These are phyloP conservation scores for Eimeria nieschulzi DNA, from an alignment of 169 alveolate genomes.

Conservation along the genomic window DNA sequence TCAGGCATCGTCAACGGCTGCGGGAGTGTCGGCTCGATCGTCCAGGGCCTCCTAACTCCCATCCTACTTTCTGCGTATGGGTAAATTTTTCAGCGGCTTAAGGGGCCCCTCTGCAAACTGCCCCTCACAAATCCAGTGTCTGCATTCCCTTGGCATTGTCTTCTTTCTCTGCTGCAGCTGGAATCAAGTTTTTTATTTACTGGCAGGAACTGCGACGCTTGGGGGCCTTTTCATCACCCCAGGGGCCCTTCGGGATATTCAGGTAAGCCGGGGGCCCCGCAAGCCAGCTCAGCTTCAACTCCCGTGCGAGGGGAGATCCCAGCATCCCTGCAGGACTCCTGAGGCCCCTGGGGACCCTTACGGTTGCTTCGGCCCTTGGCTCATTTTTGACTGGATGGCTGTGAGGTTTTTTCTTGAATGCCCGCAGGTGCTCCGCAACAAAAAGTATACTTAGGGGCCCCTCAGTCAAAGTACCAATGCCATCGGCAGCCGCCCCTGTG, in stretches of 20 bases:
- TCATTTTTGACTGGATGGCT: background rate
- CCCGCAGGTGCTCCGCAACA: no score
- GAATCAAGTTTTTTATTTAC: background rate
- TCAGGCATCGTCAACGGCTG: slow-evolving; percentile 80
- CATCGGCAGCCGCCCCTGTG: no score
- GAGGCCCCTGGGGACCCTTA: background rate
- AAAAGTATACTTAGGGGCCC: no score
- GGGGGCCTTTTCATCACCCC: slow-evolving; percentile 22
- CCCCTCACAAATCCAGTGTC: background rate
- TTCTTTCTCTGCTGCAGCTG: slow-evolving; percentile 17
- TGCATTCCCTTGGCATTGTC: background rate
- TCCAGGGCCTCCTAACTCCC: slow-evolving; percentile 80
- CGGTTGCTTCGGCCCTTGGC: background rate
- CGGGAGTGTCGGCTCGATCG: slow-evolving; percentile 80
- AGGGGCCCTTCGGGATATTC: background rate
- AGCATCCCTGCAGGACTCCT: no score
- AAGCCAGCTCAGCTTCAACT: background rate
- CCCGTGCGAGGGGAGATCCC: no score
- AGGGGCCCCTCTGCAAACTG: background rate
- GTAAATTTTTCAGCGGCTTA: slow-evolving; percentile 31
- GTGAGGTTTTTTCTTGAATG: no score
- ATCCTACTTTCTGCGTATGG: slow-evolving; percentile 76
- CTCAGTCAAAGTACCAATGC: no score
- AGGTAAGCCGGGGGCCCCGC: background rate
- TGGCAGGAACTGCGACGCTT: background rate